Evolutionary conservation across 805 yeast genomes (phyloP), one percentile per base, ranked within the genome.

Genomic region (Candida tibetensis): DNA sequence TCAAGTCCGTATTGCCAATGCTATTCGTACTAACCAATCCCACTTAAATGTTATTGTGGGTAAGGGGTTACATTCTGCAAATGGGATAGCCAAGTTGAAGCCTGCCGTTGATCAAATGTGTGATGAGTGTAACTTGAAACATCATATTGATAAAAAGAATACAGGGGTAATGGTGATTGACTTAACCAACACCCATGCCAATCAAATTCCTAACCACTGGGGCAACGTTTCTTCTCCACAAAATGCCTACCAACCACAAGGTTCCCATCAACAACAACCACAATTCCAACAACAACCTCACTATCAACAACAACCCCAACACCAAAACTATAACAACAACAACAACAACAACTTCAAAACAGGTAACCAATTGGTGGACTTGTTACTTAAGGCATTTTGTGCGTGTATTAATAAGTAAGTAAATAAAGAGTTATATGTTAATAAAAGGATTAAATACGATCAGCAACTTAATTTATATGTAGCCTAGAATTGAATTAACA

Each of bases 61-160:
- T 7, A 91, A 91, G 61, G 98, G 97, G 5, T 55, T 79, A 29
- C 98, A 90, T 58, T 86, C 96, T 1, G 71, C 74, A 37, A 71
- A 79, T 47, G 95, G 95, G 10, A 76, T 87, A 36, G 90, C 96
- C 29, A 90, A 89, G 60, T 63, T 91, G 49, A 85, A 83, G 59
- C 97, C 97, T 2, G 96, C 96, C 0, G 79, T 89, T 14, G 93
- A 87, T 53, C 74, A 77, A 34, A 62, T 87, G 54, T 88, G 96
- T 60, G 55, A 64, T 23, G 84, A 86, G 49, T 77, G 82, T 30
- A 66, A 77, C 17, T 71, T 90, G 47, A 73, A 62, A 19, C 77
- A 76, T 46, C 69, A 77, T 48, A 69, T 84, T 25, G 91, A 89
- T 50, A 69, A 71, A 2, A 74, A 82, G 37, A 91, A 91, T 58